Conservation (phyloP, 2,329 filamentous ascomycete species). For the Cyphellophora attinorum region DNA sequence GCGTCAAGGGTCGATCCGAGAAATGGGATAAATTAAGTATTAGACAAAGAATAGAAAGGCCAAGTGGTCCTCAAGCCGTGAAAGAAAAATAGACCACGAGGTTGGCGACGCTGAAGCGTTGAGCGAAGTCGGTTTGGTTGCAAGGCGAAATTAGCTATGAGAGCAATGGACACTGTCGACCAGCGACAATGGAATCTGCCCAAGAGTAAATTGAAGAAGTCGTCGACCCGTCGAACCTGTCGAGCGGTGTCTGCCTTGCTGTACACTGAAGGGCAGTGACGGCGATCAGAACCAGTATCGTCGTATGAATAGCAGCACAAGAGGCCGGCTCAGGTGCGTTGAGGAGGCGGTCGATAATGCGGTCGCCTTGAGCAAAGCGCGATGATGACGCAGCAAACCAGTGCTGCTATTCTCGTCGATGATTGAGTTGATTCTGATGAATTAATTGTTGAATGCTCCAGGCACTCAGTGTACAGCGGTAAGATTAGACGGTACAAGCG, state of each 20-base stretch:
- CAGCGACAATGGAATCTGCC: conserved; percentile 15
- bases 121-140: too few species aligned
- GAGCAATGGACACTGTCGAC: conserved; percentile 13
- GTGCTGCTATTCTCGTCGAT: neutral
- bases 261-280: neutral
- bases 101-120: conserved; percentile 1
- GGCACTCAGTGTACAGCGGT: conserved; percentile 8
- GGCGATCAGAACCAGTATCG: too few species aligned
- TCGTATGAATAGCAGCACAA: conserved; percentile 6
- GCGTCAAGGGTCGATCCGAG: neutral
- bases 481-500: conserved; percentile 6
- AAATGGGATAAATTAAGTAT: conserved; percentile 1
- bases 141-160: too few species aligned
- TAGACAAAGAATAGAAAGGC: conserved; percentile 1
- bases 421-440: conserved; percentile 3
- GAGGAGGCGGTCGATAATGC: neutral
- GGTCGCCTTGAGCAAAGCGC: neutral
- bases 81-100: neutral
- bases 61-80: neutral
- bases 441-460: conserved; percentile 7
- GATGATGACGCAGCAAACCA: too few species aligned
- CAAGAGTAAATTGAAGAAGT: conserved; percentile 6
- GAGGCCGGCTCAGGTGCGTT: conserved; percentile 11
- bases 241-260: conserved; percentile 4
- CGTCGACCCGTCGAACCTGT: conserved; percentile 1